These are phyloP conservation scores for Neurospora sp. DNA, from an alignment of 495 filamentous ascomycete species.

Conservation along the genomic window DNA sequence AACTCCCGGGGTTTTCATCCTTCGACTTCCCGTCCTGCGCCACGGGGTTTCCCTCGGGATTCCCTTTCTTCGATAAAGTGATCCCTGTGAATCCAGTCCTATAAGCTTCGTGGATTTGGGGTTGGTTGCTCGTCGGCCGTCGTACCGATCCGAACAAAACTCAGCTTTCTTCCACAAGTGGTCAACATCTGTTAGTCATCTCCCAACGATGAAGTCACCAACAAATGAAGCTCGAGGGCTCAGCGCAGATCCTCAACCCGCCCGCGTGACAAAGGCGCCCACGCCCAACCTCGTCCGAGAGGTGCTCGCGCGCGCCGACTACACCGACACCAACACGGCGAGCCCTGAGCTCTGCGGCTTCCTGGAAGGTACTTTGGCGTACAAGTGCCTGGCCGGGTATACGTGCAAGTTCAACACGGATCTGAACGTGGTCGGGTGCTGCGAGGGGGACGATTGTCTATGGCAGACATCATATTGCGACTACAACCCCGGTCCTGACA, in stretches of 20 bases:
- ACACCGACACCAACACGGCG: background rate
- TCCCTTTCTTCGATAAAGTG: background rate
- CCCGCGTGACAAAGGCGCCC: background rate
- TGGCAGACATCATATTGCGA: slow-evolving; percentile 2
- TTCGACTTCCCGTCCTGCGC: too few species aligned
- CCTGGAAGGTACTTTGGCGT: background rate
- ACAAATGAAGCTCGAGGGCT: background rate
- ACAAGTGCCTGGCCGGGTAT: background rate
- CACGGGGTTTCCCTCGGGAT: background rate
- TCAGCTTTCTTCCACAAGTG: background rate
- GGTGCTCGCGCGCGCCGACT: background rate
- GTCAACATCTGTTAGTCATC: background rate
- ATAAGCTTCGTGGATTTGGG: background rate
- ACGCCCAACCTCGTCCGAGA: background rate
- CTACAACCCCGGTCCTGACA: background rate
- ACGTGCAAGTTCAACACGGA: slow-evolving; percentile 9
- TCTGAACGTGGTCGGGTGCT: slow-evolving; percentile 2
- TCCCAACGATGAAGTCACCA: background rate
- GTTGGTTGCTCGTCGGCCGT: background rate
- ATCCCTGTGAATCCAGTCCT: background rate
- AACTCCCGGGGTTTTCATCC: background rate
- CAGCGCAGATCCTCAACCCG: background rate
- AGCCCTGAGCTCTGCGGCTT: slow-evolving; percentile 4
- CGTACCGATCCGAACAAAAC: background rate
- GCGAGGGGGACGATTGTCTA: background rate